Evolutionary conservation across 1,139 yeast species (phyloP), one percentile per base, ranked within the genome.

Genomic region (Suhomyces chickasaworum): DNA sequence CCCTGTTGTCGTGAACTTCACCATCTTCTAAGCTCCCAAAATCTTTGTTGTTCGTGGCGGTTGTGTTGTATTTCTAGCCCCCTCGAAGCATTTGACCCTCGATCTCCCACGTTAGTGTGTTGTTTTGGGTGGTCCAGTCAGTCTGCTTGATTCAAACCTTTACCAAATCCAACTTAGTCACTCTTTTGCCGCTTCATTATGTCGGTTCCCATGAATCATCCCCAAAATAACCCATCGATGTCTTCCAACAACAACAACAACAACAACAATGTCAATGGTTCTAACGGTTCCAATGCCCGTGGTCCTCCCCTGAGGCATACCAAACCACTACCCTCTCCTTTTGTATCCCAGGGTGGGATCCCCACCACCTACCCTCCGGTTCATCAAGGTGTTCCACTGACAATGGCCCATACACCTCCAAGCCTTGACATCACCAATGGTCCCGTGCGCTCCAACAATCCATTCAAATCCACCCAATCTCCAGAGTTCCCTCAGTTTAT

Each of bases 161-260:
- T 30, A 10, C 37, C 13, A 47, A 41, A 10, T 47, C 50, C 50
- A 47, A 47, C 50, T 45, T 45, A 45, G 50, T 47, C 50, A 41
- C 46, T 47, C 50, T 37, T 47, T 47, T 46, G 27, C 30, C 27
- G 31, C 30, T 33, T 25, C 25, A 31, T 36, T 42, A 47, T 46
- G 44, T 42, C 45, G 10, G 42, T 27, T 7, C 41, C 44, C 37
- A 20, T 22, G 15, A 32, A 37, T 37, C 39, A 39, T 20, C 36
- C 29, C 41, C 37, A 29, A 32, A 21, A 35, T 21, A 20, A 31
- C 35, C 9, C 37, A 31, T 22, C 39, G 12, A 20, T 23, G 29
- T 23, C 15, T 34, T 18, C 34, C 39, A 32, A 41, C 27, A 45
- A 42, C 40, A 20, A 20, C 22, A 20, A 20, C 22, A n/a, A n/a